phyloP scores from a whole-genome alignment of 2,329 filamentous ascomycete genomes.

The Mariannaea sp. region DNA sequence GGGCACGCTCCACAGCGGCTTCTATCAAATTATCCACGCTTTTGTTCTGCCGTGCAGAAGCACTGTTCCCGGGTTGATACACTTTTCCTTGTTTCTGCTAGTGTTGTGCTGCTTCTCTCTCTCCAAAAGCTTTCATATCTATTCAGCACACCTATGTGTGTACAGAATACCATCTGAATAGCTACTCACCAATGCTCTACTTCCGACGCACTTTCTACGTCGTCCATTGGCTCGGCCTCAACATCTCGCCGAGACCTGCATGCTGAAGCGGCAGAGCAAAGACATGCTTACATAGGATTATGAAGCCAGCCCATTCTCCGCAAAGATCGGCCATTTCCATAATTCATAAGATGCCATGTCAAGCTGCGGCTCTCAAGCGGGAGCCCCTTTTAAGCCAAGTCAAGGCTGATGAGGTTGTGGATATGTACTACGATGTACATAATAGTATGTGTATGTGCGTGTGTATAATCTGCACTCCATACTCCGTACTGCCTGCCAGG shows the following conservation, averaged over 20 bases:
- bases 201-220: no score
- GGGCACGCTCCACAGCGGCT: slow-evolving; percentile 25
- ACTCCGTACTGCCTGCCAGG: no score
- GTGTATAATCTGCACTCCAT: no score
- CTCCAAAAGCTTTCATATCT: not conserved
- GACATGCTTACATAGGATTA: not conserved
- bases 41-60: slow-evolving; percentile 9
- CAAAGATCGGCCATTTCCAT: slow-evolving; percentile 3
- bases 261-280: not conserved
- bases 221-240: not conserved
- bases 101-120: not conserved
- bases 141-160: no score
- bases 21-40: slow-evolving; percentile 30
- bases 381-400: no score
- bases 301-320: not conserved
- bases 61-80: slow-evolving; percentile 2
- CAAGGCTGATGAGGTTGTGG: not conserved
- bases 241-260: slow-evolving; percentile 1
- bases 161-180: no score
- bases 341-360: no score
- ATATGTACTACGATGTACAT: no score
- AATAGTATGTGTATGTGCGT: no score
- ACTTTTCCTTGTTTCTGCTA: not conserved
- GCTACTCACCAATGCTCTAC: slow-evolving; percentile 1
- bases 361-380: no score